phyloP scores from a whole-genome alignment of 306 rosid genomes.

The Prunus salicina region DNA sequence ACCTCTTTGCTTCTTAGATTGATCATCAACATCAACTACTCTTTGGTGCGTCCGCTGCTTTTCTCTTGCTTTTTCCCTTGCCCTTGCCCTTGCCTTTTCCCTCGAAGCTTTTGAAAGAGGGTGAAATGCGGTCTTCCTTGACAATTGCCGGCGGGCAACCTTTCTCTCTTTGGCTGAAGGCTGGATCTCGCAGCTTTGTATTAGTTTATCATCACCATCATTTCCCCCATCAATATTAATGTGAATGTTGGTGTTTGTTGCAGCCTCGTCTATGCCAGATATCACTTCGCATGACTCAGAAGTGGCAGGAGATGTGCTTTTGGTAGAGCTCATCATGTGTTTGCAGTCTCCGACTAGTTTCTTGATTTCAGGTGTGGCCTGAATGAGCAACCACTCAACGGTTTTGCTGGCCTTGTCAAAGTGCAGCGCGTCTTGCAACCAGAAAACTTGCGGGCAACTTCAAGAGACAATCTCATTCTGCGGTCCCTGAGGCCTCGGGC shows the following conservation, averaged over 20 bases:
- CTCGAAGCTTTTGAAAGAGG: constrained; percentile 52
- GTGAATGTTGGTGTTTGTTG: not conserved
- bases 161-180: not conserved
- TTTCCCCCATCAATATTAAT: not conserved
- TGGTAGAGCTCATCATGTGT: not conserved
- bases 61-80: constrained; percentile 58
- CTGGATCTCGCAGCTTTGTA: not conserved
- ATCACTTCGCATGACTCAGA: not conserved
- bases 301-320: not conserved
- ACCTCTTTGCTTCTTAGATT: not conserved
- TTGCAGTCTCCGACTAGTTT: constrained; percentile 37
- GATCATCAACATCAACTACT: too few species aligned
- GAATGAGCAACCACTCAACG: constrained; percentile 75
- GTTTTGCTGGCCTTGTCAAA: constrained; percentile 92
- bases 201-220: not conserved
- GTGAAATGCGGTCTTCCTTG: constrained; percentile 40
- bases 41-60: constrained; percentile 19
- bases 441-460: constrained; percentile 75
- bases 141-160: not conserved
- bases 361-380: constrained; percentile 53
- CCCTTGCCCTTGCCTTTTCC: constrained; percentile 75
- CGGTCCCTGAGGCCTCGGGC: constrained; percentile 74
- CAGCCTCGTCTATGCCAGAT: constrained; percentile 5
- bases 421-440: constrained; percentile 77
- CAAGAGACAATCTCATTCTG: constrained; percentile 81